Evolutionary conservation across 768 basidiomycete genomes (phyloP).

Genomic region (Termitomyces sp.): DNA sequence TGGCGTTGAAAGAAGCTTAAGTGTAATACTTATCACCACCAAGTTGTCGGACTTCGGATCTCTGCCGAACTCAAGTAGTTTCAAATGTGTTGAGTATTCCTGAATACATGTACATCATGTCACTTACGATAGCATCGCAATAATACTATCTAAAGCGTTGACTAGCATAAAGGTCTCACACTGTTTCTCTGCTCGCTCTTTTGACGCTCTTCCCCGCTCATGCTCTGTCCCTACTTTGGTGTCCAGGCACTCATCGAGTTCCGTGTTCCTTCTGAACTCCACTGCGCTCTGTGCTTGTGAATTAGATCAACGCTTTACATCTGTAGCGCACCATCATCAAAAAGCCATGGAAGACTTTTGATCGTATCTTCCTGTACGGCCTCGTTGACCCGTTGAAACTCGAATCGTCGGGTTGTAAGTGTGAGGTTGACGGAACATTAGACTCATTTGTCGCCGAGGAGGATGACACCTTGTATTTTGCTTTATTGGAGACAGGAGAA

Average conservation of each 20-base stretch:
- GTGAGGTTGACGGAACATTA: not conserved
- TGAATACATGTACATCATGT: not conserved
- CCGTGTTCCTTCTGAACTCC: not conserved
- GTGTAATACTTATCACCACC: too few relatives aligned
- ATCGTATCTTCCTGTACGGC: conserved; percentile 3
- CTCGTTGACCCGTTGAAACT: conserved; percentile 3
- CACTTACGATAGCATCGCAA: not conserved
- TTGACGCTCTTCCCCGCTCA: not conserved
- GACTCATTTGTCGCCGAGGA: not conserved
- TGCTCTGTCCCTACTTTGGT: not conserved
- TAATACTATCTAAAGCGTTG: not conserved
- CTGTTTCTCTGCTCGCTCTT: not conserved
- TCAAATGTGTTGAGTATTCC: not conserved
- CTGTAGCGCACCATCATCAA: not conserved
- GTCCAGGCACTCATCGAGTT: not conserved
- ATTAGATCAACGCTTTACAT: not conserved
- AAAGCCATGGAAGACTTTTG: not conserved
- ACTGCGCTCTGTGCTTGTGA: not conserved
- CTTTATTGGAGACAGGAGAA: not conserved
- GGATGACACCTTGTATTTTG: conserved; percentile 1
- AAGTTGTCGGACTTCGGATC: not conserved
- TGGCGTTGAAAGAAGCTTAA: not conserved
- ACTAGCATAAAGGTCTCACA: not conserved
- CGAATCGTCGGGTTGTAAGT: not conserved
- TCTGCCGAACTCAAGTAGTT: not conserved